Conservation (phyloP, 2,329 filamentous ascomycete genomes). For the Diaporthe aspalathi region DNA sequence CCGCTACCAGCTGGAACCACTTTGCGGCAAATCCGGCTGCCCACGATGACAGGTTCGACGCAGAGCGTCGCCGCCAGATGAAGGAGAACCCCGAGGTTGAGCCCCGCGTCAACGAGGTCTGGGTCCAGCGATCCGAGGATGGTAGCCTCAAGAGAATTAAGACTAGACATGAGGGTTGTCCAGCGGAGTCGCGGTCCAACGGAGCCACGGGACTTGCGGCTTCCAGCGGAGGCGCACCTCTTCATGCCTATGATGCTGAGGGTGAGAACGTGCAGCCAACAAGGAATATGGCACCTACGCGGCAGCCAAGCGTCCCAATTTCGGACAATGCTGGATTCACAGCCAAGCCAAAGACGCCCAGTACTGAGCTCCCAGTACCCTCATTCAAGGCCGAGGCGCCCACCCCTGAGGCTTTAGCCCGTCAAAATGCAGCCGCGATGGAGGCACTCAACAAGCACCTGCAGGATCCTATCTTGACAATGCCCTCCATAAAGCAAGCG, state of each 20-base stretch:
- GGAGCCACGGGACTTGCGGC: slow-evolving; percentile 16
- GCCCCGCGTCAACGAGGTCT: slow-evolving; percentile 52
- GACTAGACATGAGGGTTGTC: slow-evolving; percentile 33
- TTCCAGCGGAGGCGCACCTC: neutral
- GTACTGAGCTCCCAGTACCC: neutral
- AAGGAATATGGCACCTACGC: slow-evolving; percentile 18
- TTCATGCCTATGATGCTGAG: neutral
- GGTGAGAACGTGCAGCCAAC: neutral
- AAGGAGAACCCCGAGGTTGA: slow-evolving; percentile 38
- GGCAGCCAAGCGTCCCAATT: slow-evolving; percentile 31
- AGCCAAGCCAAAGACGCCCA: neutral
- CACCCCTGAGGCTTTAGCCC: neutral
- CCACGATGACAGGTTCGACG: neutral
- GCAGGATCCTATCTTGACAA: neutral
- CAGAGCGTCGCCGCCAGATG: slow-evolving; percentile 27
- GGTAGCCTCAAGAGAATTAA: slow-evolving; percentile 56
- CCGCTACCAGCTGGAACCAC: neutral
- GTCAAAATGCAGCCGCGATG: slow-evolving; percentile 26
- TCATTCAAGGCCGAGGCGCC: neutral
- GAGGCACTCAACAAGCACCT: slow-evolving; percentile 30
- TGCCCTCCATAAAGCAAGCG: neutral
- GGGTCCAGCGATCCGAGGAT: slow-evolving; percentile 53
- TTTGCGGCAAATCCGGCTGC: slow-evolving; percentile 10
- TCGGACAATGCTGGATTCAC: slow-evolving; percentile 15
- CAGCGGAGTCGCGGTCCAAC: slow-evolving; percentile 15